Base-by-base conservation (phyloP, 1,284 basidiomycete species). In the Irpex rosettiformis region DNA sequence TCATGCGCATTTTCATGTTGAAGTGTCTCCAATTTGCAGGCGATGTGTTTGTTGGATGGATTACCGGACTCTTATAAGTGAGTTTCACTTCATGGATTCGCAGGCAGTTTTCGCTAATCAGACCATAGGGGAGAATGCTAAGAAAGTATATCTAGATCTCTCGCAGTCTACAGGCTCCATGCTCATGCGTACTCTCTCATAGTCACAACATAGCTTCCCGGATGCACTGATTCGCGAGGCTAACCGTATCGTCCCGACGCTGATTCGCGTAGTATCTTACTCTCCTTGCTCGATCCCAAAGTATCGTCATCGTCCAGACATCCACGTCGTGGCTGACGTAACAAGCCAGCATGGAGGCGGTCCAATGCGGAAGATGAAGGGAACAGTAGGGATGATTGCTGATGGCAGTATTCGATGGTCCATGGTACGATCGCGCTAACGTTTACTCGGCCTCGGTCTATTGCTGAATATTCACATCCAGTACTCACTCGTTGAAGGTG, bases 21-120 rank as follows among this genome's bases (percentile, higher is more conserved):
- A n/a, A n/a, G n/a, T n/a, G n/a, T n/a, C n/a, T n/a, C n/a, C n/a
- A n/a, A n/a, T n/a, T n/a, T n/a, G n/a, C 59, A 84, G 82, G 59
- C 78, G 83, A 11, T 78, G 77, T 42, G 77, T 84, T 8, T 84
- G 78, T 56, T 85, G 83, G 83, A 70, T 85, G 65, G 81, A 81
- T 61, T 85, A 85, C 64, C 73, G 75, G 22, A 79, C 83, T 59
- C 64, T 85, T 2, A 65, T 83, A 3, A 67, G 82, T 84, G 62
- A 66, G 81, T 68, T 58, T 18, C n/a, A 3, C 40, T 16, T 25
- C 2, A 16, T 33, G 11, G 24, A 11, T 3, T 11, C 13, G 8
- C n/a, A n/a, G n/a, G n/a, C n/a, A 27, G 37, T 7, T 40, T 30
- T 5, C 48, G 21, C 18, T 42, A 18, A 42, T 33, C 37, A 30